Evolutionary conservation across 768 basidiomycete genomes (phyloP).

Genomic region (Filobasidium floriforme): DNA sequence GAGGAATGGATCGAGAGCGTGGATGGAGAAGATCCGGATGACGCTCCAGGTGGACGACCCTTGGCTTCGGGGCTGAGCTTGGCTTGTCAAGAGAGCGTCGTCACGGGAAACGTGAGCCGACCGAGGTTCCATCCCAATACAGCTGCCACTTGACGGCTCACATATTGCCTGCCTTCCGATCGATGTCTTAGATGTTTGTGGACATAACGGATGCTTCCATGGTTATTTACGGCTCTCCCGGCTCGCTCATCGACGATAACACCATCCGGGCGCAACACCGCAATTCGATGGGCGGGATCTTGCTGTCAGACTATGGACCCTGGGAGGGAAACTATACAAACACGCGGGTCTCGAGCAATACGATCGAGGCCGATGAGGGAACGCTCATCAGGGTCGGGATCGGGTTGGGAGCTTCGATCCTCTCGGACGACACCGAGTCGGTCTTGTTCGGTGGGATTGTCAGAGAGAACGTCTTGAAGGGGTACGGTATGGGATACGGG

Average conservation of each 20-base stretch:
- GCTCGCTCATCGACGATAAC: conserved; percentile 44
- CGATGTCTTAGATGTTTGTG: conserved; percentile 43
- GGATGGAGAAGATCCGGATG: conserved; percentile 45
- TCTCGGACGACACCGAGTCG: conserved; percentile 46
- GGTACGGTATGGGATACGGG: conserved; percentile 48
- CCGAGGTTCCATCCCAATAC: too few relatives aligned
- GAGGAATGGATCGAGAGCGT: conserved; percentile 43
- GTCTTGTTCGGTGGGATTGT: conserved; percentile 44
- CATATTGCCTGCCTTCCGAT: too few relatives aligned
- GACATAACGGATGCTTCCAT: conserved; percentile 48
- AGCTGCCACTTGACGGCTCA: too few relatives aligned
- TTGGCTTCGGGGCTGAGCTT: conserved; percentile 48
- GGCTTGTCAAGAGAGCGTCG: conserved; percentile 44
- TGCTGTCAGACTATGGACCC: conserved; percentile 46
- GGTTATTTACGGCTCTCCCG: conserved; percentile 48
- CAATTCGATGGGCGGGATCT: conserved; percentile 47
- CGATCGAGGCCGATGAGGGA: conserved; percentile 41
- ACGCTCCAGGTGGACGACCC: conserved; percentile 42
- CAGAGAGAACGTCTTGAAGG: conserved; percentile 43
- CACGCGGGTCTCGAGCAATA: conserved; percentile 45
- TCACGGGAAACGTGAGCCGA: conserved; percentile 34
- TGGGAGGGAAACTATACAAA: conserved; percentile 46
- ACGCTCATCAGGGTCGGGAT: conserved; percentile 47
- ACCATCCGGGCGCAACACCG: conserved; percentile 40
- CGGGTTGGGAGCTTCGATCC: conserved; percentile 47